Evolutionary conservation across 805 yeast genomes (phyloP).

Genomic region (Maudiozyma pseudohumilis): DNA sequence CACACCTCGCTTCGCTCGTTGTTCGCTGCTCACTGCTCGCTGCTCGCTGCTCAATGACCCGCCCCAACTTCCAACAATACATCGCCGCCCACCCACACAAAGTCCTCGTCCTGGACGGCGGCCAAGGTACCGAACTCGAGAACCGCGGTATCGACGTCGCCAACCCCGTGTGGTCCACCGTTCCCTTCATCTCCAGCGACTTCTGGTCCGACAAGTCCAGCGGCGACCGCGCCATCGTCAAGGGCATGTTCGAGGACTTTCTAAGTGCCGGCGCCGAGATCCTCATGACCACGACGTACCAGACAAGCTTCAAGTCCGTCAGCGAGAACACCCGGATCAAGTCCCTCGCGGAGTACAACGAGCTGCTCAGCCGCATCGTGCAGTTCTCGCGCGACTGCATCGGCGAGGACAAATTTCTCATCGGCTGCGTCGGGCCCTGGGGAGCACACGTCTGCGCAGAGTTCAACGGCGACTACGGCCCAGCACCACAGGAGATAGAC

Average conservation of each 20-base stretch:
- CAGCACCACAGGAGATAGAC: constrained; percentile 18
- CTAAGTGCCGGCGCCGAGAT: constrained; percentile 45
- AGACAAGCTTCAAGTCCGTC: constrained; percentile 38
- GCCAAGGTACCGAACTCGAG: constrained; percentile 55
- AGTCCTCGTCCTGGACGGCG: constrained; percentile 45
- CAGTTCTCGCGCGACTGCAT: constrained; percentile 16
- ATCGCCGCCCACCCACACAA: constrained; percentile 9
- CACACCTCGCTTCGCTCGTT: too few relatives aligned
- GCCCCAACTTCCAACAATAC: constrained; percentile 4
- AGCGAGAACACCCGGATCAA: constrained; percentile 22
- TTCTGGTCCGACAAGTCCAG: constrained; percentile 17
- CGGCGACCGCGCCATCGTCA: constrained; percentile 34
- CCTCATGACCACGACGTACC: constrained; percentile 51
- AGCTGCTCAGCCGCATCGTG: constrained; percentile 16
- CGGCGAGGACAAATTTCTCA: constrained; percentile 16
- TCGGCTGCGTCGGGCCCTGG: constrained; percentile 67
- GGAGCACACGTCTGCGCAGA: constrained; percentile 65
- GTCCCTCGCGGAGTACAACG: constrained; percentile 15
- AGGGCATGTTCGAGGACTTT: constrained; percentile 42
- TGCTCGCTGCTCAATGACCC: too few relatives aligned
- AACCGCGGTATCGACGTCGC: constrained; percentile 35
- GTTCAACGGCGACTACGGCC: constrained; percentile 57
- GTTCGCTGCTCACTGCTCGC: too few relatives aligned
- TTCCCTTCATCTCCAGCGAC: constrained; percentile 32
- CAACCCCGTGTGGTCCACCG: constrained; percentile 53